phyloP scores from a whole-genome alignment of 306 rosid genomes.

The Pterocarpus macrocarpus region DNA sequence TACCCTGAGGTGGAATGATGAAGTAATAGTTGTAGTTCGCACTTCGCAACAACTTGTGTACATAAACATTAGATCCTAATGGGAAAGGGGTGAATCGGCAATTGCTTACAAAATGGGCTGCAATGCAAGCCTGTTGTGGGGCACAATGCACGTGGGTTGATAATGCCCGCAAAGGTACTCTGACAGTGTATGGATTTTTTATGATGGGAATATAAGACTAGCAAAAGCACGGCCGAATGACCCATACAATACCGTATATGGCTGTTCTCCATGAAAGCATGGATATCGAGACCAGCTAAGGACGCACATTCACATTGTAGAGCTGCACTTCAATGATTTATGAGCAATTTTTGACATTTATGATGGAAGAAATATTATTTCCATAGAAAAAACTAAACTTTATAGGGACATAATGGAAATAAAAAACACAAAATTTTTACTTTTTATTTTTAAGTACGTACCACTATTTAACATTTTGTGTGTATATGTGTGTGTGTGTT shows the following conservation, averaged over 20 bases:
- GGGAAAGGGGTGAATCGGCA: neutral
- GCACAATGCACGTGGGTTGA: constrained; percentile 44
- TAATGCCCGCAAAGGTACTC: constrained; percentile 3
- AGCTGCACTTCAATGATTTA: neutral
- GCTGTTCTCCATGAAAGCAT: no score
- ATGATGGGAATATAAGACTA: constrained; percentile 46
- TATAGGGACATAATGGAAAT: no score
- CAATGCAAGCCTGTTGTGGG: constrained; percentile 16
- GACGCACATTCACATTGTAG: constrained; percentile 3
- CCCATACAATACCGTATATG: neutral
- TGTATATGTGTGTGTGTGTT: no score
- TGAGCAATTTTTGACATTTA: neutral
- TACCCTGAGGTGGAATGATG: constrained; percentile 6
- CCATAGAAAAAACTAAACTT: neutral
- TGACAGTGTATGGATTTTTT: constrained; percentile 29
- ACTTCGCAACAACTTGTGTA: neutral
- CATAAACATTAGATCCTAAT: constrained; percentile 18
- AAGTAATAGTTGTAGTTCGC: neutral
- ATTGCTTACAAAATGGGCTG: constrained; percentile 11
- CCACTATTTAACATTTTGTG: no score
- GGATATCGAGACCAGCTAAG: neutral
- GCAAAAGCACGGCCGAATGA: neutral
- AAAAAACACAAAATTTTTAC: no score
- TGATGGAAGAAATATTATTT: neutral
- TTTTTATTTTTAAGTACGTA: no score